Percentiles rank a stretch among this genome's conserved stretches.
Evolutionary conservation across 2,329 filamentous ascomycete genomes (phyloP).

Genomic region (Lasiodiplodia theobromae): DNA sequence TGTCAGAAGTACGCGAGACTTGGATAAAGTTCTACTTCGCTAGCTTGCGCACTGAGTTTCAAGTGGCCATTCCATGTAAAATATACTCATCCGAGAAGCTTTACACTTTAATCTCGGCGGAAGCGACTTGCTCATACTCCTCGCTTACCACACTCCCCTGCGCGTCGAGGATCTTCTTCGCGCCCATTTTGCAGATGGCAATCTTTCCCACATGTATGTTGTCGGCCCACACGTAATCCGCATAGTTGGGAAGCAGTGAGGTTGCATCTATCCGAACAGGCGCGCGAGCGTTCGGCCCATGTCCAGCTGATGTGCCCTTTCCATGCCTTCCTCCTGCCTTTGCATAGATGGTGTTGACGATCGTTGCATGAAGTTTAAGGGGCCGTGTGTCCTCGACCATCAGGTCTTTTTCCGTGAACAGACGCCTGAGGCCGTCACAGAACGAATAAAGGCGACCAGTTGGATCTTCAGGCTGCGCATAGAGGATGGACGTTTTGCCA

Average conservation of each 20-base stretch:
- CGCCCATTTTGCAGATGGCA: slow-evolving; percentile 87
- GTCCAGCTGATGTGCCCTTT: slow-evolving; percentile 35
- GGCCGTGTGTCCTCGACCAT: slow-evolving; percentile 66
- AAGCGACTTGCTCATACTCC: slow-evolving; percentile 12
- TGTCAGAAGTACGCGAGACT: no score
- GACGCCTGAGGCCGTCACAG: slow-evolving; percentile 61
- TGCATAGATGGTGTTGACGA: slow-evolving; percentile 85
- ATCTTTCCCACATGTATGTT: slow-evolving; percentile 72
- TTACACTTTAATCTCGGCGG: slow-evolving; percentile 5
- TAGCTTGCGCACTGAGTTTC: no score
- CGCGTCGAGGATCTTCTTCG: slow-evolving; percentile 63
- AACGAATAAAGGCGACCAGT: slow-evolving; percentile 62
- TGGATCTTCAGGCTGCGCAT: slow-evolving; percentile 66
- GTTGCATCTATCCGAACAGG: slow-evolving; percentile 47
- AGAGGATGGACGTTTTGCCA: slow-evolving; percentile 68
- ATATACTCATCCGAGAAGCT: no score
- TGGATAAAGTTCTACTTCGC: no score
- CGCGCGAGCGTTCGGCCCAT: slow-evolving; percentile 8
- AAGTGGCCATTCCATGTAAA: no score
- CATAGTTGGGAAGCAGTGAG: slow-evolving; percentile 60
- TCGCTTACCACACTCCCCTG: neutral
- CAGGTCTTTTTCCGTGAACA: slow-evolving; percentile 64
- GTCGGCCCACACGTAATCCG: slow-evolving; percentile 74
- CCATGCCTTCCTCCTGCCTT: slow-evolving; percentile 47
- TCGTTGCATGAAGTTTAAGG: slow-evolving; percentile 81